Conservation (phyloP, 164 flowering plant species). For the Magnolia officinalis region DNA sequence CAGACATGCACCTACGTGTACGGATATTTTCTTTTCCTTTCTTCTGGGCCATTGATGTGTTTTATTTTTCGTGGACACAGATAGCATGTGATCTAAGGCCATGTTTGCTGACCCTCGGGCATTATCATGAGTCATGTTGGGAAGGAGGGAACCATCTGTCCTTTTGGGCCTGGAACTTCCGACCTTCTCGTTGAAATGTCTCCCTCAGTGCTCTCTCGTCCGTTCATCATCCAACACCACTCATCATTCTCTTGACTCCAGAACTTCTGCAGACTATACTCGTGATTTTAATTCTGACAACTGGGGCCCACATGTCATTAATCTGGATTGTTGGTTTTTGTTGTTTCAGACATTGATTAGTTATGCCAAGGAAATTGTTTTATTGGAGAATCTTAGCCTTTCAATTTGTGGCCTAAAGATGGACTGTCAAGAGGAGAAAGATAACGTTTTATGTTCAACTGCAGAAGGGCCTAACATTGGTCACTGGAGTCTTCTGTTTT, state of each 20-base stretch:
- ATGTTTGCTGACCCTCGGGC: neutral
- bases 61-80: neutral
- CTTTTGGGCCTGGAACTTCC: neutral
- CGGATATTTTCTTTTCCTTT: neutral
- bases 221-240: neutral
- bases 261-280: no score
- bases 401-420: no score
- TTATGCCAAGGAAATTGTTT: no score
- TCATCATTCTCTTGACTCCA: neutral
- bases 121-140: neutral
- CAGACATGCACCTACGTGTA: neutral
- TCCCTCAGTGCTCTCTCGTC: neutral
- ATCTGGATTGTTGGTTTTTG: no score
- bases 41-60: constrained; percentile 5
- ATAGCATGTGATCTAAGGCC: constrained; percentile 1
- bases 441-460: no score
- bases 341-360: no score
- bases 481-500: no score
- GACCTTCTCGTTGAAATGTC: constrained; percentile 1
- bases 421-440: no score
- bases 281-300: no score
- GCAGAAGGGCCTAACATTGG: no score
- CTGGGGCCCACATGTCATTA: no score
- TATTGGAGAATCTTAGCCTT: no score
- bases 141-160: constrained; percentile 6